Evolutionary conservation across 139 green algal species (phyloP).

Genomic region (Coelastrella sp.): DNA sequence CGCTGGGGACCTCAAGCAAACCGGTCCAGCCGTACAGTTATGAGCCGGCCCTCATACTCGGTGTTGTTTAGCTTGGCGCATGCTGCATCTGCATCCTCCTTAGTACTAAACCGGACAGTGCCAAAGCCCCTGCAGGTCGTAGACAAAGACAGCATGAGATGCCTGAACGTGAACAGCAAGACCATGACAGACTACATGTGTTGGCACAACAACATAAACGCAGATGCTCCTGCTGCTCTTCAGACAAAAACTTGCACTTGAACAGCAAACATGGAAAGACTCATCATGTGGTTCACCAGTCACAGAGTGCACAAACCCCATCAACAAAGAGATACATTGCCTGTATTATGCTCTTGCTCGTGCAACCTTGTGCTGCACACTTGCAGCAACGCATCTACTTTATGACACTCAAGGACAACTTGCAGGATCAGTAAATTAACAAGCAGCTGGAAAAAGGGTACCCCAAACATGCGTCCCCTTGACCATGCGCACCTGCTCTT

Average conservation of each 20-base stretch:
- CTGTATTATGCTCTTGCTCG: too few relatives aligned
- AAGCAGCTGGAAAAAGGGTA: too few relatives aligned
- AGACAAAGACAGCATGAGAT: neutral
- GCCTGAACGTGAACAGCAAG: neutral
- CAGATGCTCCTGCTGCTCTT: too few relatives aligned
- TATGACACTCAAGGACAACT: too few relatives aligned
- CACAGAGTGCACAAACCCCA: too few relatives aligned
- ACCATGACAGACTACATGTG: neutral
- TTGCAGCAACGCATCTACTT: too few relatives aligned
- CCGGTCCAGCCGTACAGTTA: slow-evolving; percentile 88
- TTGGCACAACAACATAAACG: slow-evolving; percentile 43
- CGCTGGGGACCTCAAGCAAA: slow-evolving; percentile 65
- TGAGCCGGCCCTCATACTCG: slow-evolving; percentile 82
- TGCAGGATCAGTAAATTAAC: too few relatives aligned
- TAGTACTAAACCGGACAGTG: slow-evolving; percentile 80
- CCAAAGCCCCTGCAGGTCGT: slow-evolving; percentile 83
- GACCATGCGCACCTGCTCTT: slow-evolving; percentile 58
- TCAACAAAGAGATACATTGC: too few relatives aligned
- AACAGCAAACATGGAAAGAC: too few relatives aligned
- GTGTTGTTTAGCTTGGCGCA: slow-evolving; percentile 86
- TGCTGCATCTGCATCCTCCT: slow-evolving; percentile 74
- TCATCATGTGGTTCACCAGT: too few relatives aligned
- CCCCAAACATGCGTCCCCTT: too few relatives aligned
- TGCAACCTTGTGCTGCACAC: neutral
- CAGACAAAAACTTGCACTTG: too few relatives aligned